phyloP scores from a whole-genome alignment of 768 basidiomycete species.

The Mycena rosella region DNA sequence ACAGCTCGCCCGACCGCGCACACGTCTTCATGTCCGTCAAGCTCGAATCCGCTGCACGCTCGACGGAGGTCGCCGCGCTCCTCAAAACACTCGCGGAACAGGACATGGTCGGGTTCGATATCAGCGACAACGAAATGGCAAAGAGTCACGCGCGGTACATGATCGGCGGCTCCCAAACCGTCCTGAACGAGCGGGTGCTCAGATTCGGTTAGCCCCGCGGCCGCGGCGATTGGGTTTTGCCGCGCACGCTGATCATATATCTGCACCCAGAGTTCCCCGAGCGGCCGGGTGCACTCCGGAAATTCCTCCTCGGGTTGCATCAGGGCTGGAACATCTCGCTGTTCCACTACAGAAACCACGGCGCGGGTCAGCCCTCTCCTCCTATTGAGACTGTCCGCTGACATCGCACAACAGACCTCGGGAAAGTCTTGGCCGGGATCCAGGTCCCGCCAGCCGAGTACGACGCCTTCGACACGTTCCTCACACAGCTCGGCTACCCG shows the following conservation, averaged over 20 bases:
- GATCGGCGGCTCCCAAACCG: constrained; percentile 86
- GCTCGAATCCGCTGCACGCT: constrained; percentile 70
- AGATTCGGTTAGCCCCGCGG: constrained; percentile 84
- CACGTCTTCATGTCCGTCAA: constrained; percentile 94
- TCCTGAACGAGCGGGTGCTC: constrained; percentile 89
- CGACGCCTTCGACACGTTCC: constrained; percentile 77
- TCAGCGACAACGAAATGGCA: constrained; percentile 95
- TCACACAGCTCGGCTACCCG: constrained; percentile 84
- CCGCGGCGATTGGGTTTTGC: too few species aligned
- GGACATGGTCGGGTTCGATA: constrained; percentile 89
- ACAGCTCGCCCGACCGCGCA: constrained; percentile 73
- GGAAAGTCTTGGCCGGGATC: constrained; percentile 93
- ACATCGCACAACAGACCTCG: constrained; percentile 71
- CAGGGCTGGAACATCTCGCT: constrained; percentile 94
- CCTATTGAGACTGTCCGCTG: not conserved
- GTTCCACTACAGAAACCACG: constrained; percentile 99
- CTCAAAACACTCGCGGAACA: constrained; percentile 69
- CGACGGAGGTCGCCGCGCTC: constrained; percentile 73
- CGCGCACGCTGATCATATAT: constrained; percentile 8
- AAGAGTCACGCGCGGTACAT: constrained; percentile 96
- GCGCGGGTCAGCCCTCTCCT: constrained; percentile 74
- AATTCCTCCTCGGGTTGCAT: constrained; percentile 88
- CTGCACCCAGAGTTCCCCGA: constrained; percentile 90
- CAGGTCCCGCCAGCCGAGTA: constrained; percentile 85
- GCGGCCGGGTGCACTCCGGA: constrained; percentile 89